These are phyloP conservation scores for Xylaria longipes DNA, from an alignment of 495 filamentous ascomycete genomes.

Conservation along the genomic window DNA sequence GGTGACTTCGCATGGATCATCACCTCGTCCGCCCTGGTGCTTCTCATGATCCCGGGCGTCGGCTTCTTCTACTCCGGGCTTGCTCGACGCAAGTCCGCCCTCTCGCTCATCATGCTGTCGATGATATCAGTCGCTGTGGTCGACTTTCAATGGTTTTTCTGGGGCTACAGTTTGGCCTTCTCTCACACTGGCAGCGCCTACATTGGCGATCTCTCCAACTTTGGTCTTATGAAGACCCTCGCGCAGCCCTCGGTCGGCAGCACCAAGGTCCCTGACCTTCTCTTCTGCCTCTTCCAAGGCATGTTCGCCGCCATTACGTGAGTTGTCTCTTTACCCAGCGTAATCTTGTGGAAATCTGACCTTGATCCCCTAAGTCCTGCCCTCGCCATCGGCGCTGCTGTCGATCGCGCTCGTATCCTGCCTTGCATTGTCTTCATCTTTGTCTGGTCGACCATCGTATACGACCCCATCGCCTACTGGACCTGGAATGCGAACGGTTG, in stretches of 20 bases:
- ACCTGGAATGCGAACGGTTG: constrained; percentile 87
- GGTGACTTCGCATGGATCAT: constrained; percentile 88
- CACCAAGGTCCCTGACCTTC: constrained; percentile 79
- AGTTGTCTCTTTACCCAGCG: constrained; percentile 34
- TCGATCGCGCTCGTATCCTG: constrained; percentile 81
- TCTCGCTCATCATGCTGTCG: constrained; percentile 94
- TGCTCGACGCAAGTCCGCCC: constrained; percentile 90
- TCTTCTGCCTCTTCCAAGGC: constrained; percentile 92
- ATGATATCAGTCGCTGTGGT: constrained; percentile 89
- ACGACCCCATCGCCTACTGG: constrained; percentile 88
- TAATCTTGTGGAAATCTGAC: background rate
- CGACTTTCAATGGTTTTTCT: constrained; percentile 99
- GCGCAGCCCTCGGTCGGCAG: constrained; percentile 84
- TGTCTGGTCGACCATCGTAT: constrained; percentile 85
- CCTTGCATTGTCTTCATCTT: constrained; percentile 89
- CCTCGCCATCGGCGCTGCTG: constrained; percentile 77
- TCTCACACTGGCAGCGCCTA: constrained; percentile 82
- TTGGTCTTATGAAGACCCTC: constrained; percentile 81
- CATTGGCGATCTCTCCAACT: constrained; percentile 86
- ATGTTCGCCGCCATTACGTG: constrained; percentile 85
- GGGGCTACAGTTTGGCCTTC: constrained; percentile 95
- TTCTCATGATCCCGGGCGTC: constrained; percentile 92
- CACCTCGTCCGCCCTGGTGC: constrained; percentile 77
- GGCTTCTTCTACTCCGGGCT: constrained; percentile 99
- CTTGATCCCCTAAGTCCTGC: constrained; percentile 61